A percentile compares a stretch with the other conserved stretches of the same genome.
Evolutionary conservation across 257 asterid species (phyloP).

Genomic region (Solanum appendiculatum): DNA sequence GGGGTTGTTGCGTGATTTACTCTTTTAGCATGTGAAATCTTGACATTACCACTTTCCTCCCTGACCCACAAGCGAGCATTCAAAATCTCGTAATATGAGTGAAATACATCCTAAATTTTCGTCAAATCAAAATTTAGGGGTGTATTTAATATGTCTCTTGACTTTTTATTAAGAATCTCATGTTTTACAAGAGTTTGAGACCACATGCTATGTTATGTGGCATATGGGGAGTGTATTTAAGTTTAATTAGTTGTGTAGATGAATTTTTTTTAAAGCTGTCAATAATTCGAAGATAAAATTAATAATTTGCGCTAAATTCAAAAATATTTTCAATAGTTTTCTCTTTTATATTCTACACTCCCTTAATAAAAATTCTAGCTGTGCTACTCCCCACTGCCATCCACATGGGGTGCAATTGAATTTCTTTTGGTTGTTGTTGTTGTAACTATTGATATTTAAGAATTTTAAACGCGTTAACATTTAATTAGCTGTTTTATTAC

Average conservation of each 20-base stretch:
- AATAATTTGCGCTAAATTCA: too few species aligned
- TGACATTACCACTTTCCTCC: not conserved
- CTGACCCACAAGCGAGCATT: not conserved
- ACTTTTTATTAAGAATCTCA: not conserved
- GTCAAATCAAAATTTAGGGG: not conserved
- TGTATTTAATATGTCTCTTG: too few species aligned
- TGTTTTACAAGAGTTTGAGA: not conserved
- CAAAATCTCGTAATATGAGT: too few species aligned
- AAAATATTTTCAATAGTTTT: too few species aligned
- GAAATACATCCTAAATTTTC: too few species aligned
- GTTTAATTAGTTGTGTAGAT: too few species aligned
- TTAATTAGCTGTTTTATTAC: not conserved
- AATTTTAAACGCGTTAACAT: not conserved
- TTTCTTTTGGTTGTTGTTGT: not conserved
- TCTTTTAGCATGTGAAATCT: not conserved
- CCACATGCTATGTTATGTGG: not conserved
- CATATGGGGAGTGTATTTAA: accelerated
- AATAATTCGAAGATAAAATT: too few species aligned
- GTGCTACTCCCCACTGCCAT: not conserved
- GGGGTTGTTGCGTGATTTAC: slow-evolving; percentile 10
- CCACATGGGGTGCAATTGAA: not conserved
- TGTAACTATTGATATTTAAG: not conserved
- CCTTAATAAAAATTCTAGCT: too few species aligned
- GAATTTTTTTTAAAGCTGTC: accelerated
- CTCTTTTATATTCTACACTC: not conserved